Base-by-base conservation (phyloP, 306 rosid species). In the Carpinus viminea region DNA sequence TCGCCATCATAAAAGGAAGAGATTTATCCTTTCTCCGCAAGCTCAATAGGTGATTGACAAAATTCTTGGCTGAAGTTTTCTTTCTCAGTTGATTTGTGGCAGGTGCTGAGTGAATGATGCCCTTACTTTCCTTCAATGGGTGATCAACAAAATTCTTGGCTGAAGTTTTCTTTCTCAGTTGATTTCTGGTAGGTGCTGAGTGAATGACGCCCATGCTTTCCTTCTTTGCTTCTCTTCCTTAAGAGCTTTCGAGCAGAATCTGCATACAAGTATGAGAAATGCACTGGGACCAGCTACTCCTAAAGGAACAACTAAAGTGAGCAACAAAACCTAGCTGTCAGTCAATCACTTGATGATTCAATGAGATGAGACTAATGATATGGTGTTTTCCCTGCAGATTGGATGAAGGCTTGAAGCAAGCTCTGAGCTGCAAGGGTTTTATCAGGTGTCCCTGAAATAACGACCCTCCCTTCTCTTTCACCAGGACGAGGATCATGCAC, bases 391-490 rank as follows among this genome's bases (percentile, higher is more conserved):
- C 78, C 78, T 51, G 74, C 85, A 3, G 82, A 53, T 77, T 87
- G 87, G 80, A 90, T 83, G 83, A 90, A 90, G 9, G 94, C 94
- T 75, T 88, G 94, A 75, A 90, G 94, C 81, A 90, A 77, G 77
- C 94, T 87, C 79, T 90, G 90, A 0, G 94, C 94, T 24, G 89
- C 89, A 43, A 82, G 79, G 59, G 94, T 84, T 86, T 88, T 88
- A 84, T 88, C 90, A 17, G 91, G 94, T 73, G 90, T 86, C 73
- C 93, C 94, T 20, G 94, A 90, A 84, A 90, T 84, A 26, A 90
- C 82, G 69, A 88, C 89, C 87, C 76, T 88, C 52, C 91, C 93
- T 74, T 81, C 86, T 77, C 79, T 81, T 80, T 74, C 82, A 8
- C 91, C 89, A 21, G 9, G 80, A 28, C 78, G 54, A 72, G 94